Percentiles rank a stretch among this genome's conserved stretches.
phyloP scores from a whole-genome alignment of 2,329 filamentous ascomycete genomes.

The Aspergillus texensis region DNA sequence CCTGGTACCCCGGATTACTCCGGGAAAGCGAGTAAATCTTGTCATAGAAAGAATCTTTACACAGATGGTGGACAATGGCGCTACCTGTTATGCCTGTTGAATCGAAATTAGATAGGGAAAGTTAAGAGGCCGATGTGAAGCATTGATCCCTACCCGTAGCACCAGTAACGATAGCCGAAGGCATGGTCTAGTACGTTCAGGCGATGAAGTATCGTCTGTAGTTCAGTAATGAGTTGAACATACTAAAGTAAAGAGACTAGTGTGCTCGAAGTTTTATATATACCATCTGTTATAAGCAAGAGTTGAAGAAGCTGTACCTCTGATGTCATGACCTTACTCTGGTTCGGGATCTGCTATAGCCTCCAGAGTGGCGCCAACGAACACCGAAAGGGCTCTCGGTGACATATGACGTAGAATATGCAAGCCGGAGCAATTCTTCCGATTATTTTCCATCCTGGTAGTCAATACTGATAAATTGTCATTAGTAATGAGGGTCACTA shows the following conservation, averaged over 20 bases:
- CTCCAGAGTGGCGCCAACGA: not conserved
- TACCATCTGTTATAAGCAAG: not conserved
- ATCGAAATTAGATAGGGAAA: not conserved
- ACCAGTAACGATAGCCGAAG: constrained; percentile 34
- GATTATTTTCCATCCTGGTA: too few relatives aligned
- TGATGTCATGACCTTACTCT: not conserved
- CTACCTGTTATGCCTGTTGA: constrained; percentile 44
- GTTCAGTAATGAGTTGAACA: not conserved
- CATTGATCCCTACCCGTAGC: constrained; percentile 27
- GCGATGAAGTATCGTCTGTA: too few relatives aligned
- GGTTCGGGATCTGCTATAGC: too few relatives aligned
- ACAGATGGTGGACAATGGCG: constrained; percentile 44
- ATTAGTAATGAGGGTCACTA: too few relatives aligned
- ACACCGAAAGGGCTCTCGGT: too few relatives aligned
- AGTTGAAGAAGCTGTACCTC: not conserved
- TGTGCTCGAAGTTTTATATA: not conserved
- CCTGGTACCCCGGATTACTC: constrained; percentile 40
- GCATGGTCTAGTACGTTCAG: constrained; percentile 21
- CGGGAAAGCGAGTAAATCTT: constrained; percentile 46
- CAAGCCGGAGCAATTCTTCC: too few relatives aligned
- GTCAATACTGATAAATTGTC: too few relatives aligned
- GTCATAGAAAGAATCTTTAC: constrained; percentile 37
- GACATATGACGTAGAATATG: too few relatives aligned
- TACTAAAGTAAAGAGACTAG: not conserved
- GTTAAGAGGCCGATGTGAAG: not conserved